These are phyloP conservation scores for Xerocomus amazonicus DNA, from an alignment of 1,284 basidiomycete genomes.

Conservation along the genomic window DNA sequence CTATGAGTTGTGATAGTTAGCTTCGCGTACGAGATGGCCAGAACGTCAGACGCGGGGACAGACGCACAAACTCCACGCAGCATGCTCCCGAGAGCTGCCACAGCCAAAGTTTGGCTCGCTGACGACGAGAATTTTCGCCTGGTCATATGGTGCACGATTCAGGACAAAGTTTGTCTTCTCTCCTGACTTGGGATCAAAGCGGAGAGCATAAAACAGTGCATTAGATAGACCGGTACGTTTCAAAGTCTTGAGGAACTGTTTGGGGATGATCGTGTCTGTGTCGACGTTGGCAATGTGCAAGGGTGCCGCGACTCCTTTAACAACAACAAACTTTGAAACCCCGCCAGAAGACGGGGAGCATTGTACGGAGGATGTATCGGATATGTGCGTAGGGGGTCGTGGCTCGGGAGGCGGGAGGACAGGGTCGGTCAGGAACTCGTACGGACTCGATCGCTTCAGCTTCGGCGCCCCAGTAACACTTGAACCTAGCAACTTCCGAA, in stretches of 20 bases:
- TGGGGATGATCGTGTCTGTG: conserved; percentile 97
- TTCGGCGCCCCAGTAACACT: conserved; percentile 45
- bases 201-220: conserved; percentile 83
- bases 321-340: conserved; percentile 73
- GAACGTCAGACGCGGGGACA: not conserved
- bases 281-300: conserved; percentile 91
- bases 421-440: conserved; percentile 77
- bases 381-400: conserved; percentile 37
- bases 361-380: conserved; percentile 31
- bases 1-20: conserved; percentile 36
- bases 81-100: conserved; percentile 91
- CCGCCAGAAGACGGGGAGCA: conserved; percentile 55
- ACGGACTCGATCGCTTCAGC: conserved; percentile 66
- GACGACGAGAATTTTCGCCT: conserved; percentile 83
- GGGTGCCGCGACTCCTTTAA: conserved; percentile 87
- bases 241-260: conserved; percentile 93
- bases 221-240: conserved; percentile 91
- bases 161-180: conserved; percentile 85
- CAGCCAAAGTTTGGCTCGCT: conserved; percentile 94
- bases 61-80: conserved; percentile 90
- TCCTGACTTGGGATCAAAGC: conserved; percentile 78
- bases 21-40: not conserved
- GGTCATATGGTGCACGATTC: conserved; percentile 80
- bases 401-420: conserved; percentile 66
- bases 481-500: conserved; percentile 73